These are phyloP conservation scores for Starmerella kuoi DNA, from an alignment of 805 yeast genomes.

Conservation along the genomic window DNA sequence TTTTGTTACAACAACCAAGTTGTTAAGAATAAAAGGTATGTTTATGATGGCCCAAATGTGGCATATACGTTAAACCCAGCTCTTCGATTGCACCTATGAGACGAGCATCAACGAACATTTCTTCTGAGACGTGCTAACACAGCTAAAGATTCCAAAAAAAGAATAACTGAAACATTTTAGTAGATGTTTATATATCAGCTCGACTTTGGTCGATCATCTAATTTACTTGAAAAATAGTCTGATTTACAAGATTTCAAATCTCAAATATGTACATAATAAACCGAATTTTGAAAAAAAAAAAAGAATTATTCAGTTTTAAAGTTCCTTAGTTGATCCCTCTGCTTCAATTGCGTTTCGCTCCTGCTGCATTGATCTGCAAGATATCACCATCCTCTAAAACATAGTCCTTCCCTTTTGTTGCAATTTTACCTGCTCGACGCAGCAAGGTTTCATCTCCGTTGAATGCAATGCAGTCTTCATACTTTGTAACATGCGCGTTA, in stretches of 20 bases:
- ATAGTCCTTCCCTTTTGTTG: constrained; percentile 65
- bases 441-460: constrained; percentile 43
- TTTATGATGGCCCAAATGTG: constrained; percentile 20
- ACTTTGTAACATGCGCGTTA: constrained; percentile 61
- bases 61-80: constrained; percentile 28
- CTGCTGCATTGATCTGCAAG: constrained; percentile 46
- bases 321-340: no score
- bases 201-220: no score
- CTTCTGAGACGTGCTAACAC: constrained; percentile 24
- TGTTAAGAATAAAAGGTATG: constrained; percentile 17
- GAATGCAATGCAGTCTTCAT: constrained; percentile 40
- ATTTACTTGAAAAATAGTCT: no score
- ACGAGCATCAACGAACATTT: constrained; percentile 18
- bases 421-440: constrained; percentile 46
- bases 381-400: constrained; percentile 77
- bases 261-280: no score
- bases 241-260: no score
- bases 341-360: constrained; percentile 9
- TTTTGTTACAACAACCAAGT: no score
- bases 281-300: no score
- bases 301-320: no score
- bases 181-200: no score
- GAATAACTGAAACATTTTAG: no score
- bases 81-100: constrained; percentile 29
- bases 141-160: no score